These are phyloP conservation scores for Cubamyces lactineus DNA, from an alignment of 768 basidiomycete genomes.

Conservation along the genomic window DNA sequence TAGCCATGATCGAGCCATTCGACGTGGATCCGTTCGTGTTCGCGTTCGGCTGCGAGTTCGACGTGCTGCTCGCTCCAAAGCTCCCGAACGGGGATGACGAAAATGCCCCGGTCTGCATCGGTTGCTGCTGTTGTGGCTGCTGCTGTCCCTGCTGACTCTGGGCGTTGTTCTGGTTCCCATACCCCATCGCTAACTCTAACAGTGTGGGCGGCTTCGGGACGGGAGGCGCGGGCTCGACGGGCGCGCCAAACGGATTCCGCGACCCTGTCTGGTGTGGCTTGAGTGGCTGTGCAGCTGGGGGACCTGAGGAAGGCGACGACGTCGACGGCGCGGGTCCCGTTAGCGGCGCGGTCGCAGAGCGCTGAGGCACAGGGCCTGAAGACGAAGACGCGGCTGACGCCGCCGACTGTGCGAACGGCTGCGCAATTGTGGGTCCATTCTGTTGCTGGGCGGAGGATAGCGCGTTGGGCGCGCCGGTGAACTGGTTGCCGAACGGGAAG, in stretches of 20 bases:
- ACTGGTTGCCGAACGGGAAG: slow-evolving; percentile 21
- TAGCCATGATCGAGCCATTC: slow-evolving; percentile 57
- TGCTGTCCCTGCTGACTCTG: slow-evolving; percentile 36
- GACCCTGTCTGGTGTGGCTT: slow-evolving; percentile 92
- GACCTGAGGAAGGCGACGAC: slow-evolving; percentile 35
- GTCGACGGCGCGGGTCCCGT: slow-evolving; percentile 41
- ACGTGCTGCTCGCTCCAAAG: slow-evolving; percentile 6
- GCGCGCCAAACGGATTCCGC: slow-evolving; percentile 91
- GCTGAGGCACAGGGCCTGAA: slow-evolving; percentile 45
- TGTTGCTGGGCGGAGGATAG: slow-evolving; percentile 11
- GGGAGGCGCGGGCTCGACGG: slow-evolving; percentile 60
- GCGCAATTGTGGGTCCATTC: slow-evolving; percentile 16
- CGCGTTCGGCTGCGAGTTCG: slow-evolving; percentile 17
- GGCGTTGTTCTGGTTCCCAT: slow-evolving; percentile 32
- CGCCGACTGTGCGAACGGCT: slow-evolving; percentile 25
- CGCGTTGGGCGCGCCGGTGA: slow-evolving; percentile 16
- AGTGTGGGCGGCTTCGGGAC: slow-evolving; percentile 80
- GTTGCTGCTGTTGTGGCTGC: slow-evolving; percentile 30
- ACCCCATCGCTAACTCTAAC: slow-evolving; percentile 71
- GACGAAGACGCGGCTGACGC: slow-evolving; percentile 27
- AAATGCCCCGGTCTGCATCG: slow-evolving; percentile 17
- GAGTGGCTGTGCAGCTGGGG: slow-evolving; percentile 62
- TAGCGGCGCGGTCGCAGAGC: slow-evolving; percentile 77
- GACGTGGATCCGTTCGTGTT: slow-evolving; percentile 15
- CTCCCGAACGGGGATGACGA: slow-evolving; percentile 10